phyloP scores from a whole-genome alignment of 805 yeast genomes.

The Yarrowia keelungensis region DNA sequence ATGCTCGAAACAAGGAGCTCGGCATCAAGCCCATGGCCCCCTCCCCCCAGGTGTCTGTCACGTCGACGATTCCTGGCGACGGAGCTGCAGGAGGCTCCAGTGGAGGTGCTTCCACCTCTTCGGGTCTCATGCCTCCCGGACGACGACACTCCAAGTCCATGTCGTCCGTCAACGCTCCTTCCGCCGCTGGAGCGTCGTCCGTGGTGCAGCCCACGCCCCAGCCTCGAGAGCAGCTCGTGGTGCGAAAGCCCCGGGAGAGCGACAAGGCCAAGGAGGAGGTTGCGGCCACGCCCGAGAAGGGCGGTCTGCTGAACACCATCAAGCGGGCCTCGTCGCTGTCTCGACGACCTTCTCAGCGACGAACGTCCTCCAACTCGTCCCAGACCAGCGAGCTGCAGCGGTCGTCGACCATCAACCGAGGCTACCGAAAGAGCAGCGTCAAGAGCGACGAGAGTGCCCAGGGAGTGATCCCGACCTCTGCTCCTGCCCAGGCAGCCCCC shows the following conservation, averaged over 20 bases:
- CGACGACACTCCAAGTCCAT: slow-evolving; percentile 35
- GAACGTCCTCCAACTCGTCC: slow-evolving; percentile 26
- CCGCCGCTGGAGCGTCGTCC: neutral
- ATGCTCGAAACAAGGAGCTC: slow-evolving; percentile 41
- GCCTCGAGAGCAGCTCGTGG: slow-evolving; percentile 29
- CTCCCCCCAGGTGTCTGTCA: slow-evolving; percentile 26
- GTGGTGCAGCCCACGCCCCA: slow-evolving; percentile 3
- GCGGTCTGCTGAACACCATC: slow-evolving; percentile 34
- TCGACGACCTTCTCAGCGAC: slow-evolving; percentile 37
- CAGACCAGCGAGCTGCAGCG: slow-evolving; percentile 30
- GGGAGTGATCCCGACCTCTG: slow-evolving; percentile 11
- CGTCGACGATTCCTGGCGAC: neutral
- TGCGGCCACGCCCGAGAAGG: slow-evolving; percentile 21
- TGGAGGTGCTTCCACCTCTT: neutral
- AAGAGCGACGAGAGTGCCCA: slow-evolving; percentile 28
- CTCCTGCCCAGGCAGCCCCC: neutral
- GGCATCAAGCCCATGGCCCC: slow-evolving; percentile 35
- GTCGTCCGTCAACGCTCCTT: slow-evolving; percentile 27
- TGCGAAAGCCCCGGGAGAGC: slow-evolving; percentile 33
- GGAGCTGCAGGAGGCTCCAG: neutral
- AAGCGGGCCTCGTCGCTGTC: slow-evolving; percentile 37
- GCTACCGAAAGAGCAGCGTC: slow-evolving; percentile 33
- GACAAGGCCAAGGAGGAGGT: slow-evolving; percentile 31
- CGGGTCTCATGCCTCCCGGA: slow-evolving; percentile 31
- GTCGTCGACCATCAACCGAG: slow-evolving; percentile 18